These are phyloP conservation scores for Lodderomyces beijingensis DNA, from an alignment of 1,139 yeast species.

Conservation along the genomic window DNA sequence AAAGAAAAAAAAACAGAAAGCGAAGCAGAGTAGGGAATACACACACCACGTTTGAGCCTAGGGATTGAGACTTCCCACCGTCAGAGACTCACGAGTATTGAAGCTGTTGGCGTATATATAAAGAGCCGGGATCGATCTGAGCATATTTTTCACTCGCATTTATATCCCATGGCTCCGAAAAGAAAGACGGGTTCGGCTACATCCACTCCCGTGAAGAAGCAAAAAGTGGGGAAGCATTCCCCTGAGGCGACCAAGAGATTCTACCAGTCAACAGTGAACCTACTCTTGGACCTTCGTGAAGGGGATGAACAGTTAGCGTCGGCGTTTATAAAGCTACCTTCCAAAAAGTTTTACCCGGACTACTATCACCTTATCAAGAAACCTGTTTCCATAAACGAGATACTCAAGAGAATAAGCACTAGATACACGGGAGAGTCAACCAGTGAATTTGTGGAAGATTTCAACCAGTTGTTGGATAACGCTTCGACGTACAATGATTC, in stretches of 20 bases:
- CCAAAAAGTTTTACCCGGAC: conserved; percentile 74
- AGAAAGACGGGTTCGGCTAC: conserved; percentile 21
- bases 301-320: conserved; percentile 35
- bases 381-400: conserved; percentile 71
- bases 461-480: conserved; percentile 53
- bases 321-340: conserved; percentile 66
- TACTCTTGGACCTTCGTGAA: conserved; percentile 26
- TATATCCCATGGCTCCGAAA: conserved; percentile 23
- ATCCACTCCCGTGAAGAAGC: conserved; percentile 5
- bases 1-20: conserved; percentile 7
- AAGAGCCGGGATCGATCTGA: too few species aligned
- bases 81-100: too few species aligned
- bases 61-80: too few species aligned
- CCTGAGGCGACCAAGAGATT: conserved; percentile 25
- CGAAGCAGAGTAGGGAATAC: not conserved
- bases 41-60: too few species aligned
- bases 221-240: conserved; percentile 12
- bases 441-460: conserved; percentile 50
- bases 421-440: conserved; percentile 25
- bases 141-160: too few species aligned
- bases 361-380: conserved; percentile 61
- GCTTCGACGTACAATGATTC: conserved; percentile 61
- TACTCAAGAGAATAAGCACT: conserved; percentile 42
- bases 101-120: too few species aligned
- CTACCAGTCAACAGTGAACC: conserved; percentile 23